A percentile compares a stretch with the other conserved stretches of the same genome.
Evolutionary conservation across 208 protist species (phyloP).

Genomic region (Crithidia brevicula): DNA sequence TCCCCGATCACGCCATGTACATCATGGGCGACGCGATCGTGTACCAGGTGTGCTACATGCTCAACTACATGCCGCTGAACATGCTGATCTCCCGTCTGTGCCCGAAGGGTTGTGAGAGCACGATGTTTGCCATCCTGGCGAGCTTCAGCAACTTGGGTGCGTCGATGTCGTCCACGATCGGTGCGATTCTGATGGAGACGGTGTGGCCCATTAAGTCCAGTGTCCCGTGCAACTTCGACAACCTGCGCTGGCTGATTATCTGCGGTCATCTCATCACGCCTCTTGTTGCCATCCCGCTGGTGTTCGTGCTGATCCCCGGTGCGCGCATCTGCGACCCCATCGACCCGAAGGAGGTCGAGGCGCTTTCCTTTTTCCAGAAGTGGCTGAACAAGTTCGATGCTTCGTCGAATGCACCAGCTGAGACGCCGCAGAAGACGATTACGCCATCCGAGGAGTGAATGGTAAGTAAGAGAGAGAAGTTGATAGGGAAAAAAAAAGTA

Average conservation of each 20-base stretch:
- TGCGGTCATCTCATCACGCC: slow-evolving; percentile 54
- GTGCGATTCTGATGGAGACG: slow-evolving; percentile 59
- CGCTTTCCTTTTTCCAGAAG: slow-evolving; percentile 4
- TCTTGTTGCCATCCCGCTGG: slow-evolving; percentile 49
- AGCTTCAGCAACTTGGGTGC: slow-evolving; percentile 77
- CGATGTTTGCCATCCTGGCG: slow-evolving; percentile 77
- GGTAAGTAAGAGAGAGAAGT: too few relatives aligned
- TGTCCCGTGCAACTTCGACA: slow-evolving; percentile 69
- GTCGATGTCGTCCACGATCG: slow-evolving; percentile 51
- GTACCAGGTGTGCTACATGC: slow-evolving; percentile 58
- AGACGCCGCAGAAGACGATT: neutral
- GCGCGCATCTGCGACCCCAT: slow-evolving; percentile 61
- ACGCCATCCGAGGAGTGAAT: neutral
- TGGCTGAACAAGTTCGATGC: neutral
- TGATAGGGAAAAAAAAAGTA: too few relatives aligned
- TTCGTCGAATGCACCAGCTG: neutral
- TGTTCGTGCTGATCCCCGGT: slow-evolving; percentile 62
- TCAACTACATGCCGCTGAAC: slow-evolving; percentile 76
- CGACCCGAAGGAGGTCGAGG: slow-evolving; percentile 30
- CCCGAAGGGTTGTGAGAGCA: slow-evolving; percentile 73
- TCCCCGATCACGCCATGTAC: slow-evolving; percentile 68
- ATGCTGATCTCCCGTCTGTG: slow-evolving; percentile 83
- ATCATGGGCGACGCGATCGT: slow-evolving; percentile 71
- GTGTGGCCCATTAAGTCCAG: slow-evolving; percentile 47
- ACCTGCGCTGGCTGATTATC: slow-evolving; percentile 63